Evolutionary conservation across 2,329 filamentous ascomycete species (phyloP).

Genomic region (Tympanopsis confertula): DNA sequence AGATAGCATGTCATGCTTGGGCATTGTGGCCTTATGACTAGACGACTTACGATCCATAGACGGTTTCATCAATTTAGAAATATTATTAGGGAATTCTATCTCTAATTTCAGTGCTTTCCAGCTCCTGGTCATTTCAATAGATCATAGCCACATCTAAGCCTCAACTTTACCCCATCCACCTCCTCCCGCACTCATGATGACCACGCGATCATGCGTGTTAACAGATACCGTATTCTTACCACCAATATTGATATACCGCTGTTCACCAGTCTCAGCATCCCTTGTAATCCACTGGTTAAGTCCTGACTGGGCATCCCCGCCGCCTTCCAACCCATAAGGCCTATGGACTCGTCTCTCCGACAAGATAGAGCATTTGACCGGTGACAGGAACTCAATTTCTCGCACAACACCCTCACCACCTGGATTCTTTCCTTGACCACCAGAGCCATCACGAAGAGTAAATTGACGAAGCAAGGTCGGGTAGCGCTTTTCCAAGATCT

Average conservation of each 20-base stretch:
- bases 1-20: no score
- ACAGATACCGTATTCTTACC: slow-evolving; percentile 5
- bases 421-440: slow-evolving; percentile 5
- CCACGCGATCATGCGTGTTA: slow-evolving; percentile 3
- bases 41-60: no score
- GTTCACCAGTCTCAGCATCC: slow-evolving; percentile 4
- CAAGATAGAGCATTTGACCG: slow-evolving; percentile 5
- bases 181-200: slow-evolving; percentile 5
- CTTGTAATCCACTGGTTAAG: slow-evolving; percentile 5
- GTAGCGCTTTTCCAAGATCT: slow-evolving; percentile 21
- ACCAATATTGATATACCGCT: slow-evolving; percentile 5
- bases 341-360: slow-evolving; percentile 5
- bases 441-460: slow-evolving; percentile 11
- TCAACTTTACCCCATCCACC: slow-evolving; percentile 6
- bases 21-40: no score
- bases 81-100: no score
- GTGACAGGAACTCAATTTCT: slow-evolving; percentile 6
- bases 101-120: no score
- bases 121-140: no score
- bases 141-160: no score
- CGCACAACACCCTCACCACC: slow-evolving; percentile 5
- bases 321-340: slow-evolving; percentile 6
- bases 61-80: no score
- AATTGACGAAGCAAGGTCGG: slow-evolving; percentile 19
- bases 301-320: slow-evolving; percentile 3